A percentile compares a stretch with the other conserved stretches of the same genome.
phyloP scores from a whole-genome alignment of 2,329 filamentous ascomycete species.

The Coniochaeta sp. region DNA sequence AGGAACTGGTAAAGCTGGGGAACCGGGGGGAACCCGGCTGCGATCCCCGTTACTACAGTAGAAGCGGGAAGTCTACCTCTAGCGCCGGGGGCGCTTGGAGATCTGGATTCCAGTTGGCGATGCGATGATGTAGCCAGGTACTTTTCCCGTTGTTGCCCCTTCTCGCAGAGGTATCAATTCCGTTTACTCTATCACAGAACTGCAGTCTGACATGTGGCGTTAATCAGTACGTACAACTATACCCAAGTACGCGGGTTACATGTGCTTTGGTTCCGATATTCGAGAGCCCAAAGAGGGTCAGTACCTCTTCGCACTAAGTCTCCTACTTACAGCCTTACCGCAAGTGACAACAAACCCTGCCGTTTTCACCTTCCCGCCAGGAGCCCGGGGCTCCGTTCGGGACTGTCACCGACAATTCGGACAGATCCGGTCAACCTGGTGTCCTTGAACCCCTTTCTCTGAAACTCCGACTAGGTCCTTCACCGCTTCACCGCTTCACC shows the following conservation, averaged over 20 bases:
- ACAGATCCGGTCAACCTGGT: neutral
- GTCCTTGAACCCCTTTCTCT: neutral
- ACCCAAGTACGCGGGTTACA: no score
- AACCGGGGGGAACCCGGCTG: neutral
- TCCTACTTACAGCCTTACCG: no score
- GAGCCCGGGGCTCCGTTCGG: neutral
- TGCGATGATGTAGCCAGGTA: neutral
- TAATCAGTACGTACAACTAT: no score
- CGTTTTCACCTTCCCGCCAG: neutral
- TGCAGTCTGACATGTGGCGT: neutral
- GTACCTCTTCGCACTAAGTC: slow-evolving; percentile 1
- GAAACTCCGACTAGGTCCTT: neutral
- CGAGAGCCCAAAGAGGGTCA: neutral
- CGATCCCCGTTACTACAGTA: neutral
- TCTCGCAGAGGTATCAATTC: neutral
- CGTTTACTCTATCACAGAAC: neutral
- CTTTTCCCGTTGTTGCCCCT: neutral
- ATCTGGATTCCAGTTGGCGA: neutral
- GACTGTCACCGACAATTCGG: slow-evolving; percentile 1
- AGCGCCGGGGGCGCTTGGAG: neutral
- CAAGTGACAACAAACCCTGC: neutral
- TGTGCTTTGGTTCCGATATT: neutral
- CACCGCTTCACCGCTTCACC: neutral
- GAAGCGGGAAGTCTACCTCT: slow-evolving; percentile 1
- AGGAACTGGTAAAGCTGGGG: neutral